Evolutionary conservation across 140 eudicot genomes (phyloP), one percentile per base, ranked within the genome.

Genomic region (Flaveria floridana): DNA sequence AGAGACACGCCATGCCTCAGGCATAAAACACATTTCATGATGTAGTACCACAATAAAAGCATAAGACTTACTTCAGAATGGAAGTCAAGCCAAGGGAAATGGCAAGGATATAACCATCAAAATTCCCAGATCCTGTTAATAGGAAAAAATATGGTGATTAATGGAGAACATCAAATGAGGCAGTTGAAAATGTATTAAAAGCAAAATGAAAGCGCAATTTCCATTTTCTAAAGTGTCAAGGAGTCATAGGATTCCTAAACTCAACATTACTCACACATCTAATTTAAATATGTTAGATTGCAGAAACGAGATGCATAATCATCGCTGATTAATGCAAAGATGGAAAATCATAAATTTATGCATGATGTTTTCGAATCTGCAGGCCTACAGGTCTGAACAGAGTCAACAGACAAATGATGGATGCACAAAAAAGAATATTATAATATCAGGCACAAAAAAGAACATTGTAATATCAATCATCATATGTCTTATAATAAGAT

Each of bases 51-150:
- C 25, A 70, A 18, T 63, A 65, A 65, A 67, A 68, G 58, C 44
- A 81, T 51, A 61, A 70, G 56, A 80, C 76, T 89, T 91, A 93
- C 98, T 93, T 93, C 55, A 90, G 46, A 66, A 93, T 63, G 67
- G 97, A 88, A 74, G 87, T 67, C 61, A 91, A 71, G 37, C 97
- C 97, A 76, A 91, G 84, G 23, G 95, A 90, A 70, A 86, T 46
- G 37, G 97, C 98, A 3, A 93, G 86, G 70, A 90, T 61, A 79
- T 86, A 89, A 78, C 98, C 97, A 58, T 89, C 89, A 42, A 48
- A 77, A 71, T 75, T 70, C 61, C 76, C 58, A 26, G 97, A 78
- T 80, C 97, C 96, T 93, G 89, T 64, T 67, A 25, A 51, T 30
- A 21, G 57, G 8, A 8, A 39, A 34, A 64, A 75, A 20, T 42